Percentiles rank a stretch among this genome's conserved stretches.
phyloP scores from a whole-genome alignment of 2,329 filamentous ascomycete species.

The Scytalidium sp. region DNA sequence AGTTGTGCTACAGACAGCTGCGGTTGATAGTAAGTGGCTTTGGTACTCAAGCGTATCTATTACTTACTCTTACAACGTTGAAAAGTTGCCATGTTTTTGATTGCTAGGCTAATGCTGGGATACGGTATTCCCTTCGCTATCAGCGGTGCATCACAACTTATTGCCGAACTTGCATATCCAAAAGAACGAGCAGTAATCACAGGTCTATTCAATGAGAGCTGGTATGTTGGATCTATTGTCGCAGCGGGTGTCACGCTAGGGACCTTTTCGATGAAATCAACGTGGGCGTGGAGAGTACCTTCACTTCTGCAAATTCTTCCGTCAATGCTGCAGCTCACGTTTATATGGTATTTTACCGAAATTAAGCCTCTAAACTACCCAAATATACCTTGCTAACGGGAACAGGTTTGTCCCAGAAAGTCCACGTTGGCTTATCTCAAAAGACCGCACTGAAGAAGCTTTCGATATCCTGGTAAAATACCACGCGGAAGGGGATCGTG shows the following conservation, averaged over 20 bases:
- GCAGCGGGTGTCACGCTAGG: conserved; percentile 31
- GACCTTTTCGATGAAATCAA: conserved; percentile 27
- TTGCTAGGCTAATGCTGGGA: conserved; percentile 29
- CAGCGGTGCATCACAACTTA: conserved; percentile 30
- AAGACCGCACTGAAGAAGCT: conserved; percentile 49
- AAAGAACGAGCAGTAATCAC: conserved; percentile 30
- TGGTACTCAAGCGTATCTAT: not conserved
- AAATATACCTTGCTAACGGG: not conserved
- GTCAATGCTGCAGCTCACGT: conserved; percentile 7
- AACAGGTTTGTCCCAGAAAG: conserved; percentile 17
- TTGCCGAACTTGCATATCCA: conserved; percentile 34
- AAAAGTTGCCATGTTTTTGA: conserved; percentile 28
- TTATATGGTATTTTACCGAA: conserved; percentile 4
- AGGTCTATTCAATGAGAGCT: conserved; percentile 28
- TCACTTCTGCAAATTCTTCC: conserved; percentile 26
- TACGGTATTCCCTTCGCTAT: conserved; percentile 33
- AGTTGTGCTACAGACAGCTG: conserved; percentile 32
- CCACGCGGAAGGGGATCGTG: conserved; percentile 44
- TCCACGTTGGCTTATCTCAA: conserved; percentile 43
- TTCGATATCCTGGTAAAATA: conserved; percentile 48
- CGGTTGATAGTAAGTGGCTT: conserved; percentile 17
- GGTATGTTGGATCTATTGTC: conserved; percentile 29
- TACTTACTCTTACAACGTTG: conserved; percentile 12
- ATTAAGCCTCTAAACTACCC: not conserved
- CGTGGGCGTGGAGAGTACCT: conserved; percentile 30